These are phyloP conservation scores for Phytomonas francai DNA, from an alignment of 208 protist genomes.

Conservation along the genomic window DNA sequence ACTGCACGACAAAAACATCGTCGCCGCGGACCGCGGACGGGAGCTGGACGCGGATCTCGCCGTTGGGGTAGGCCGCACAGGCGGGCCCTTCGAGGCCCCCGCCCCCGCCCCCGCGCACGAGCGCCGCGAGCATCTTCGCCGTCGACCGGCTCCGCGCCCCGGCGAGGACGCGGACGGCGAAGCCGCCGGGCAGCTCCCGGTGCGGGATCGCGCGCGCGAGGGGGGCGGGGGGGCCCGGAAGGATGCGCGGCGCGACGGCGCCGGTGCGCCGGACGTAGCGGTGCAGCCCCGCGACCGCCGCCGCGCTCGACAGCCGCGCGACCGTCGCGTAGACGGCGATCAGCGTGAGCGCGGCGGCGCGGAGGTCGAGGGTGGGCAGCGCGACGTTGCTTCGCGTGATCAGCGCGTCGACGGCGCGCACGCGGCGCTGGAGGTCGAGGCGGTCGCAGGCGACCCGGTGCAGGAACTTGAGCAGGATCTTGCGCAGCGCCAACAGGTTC, in stretches of 20 bases:
- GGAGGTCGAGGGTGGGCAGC: slow-evolving; percentile 49
- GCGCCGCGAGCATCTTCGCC: slow-evolving; percentile 76
- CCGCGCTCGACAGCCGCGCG: slow-evolving; percentile 57
- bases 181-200: slow-evolving; percentile 50
- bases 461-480: slow-evolving; percentile 77
- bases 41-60: slow-evolving; percentile 79
- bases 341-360: slow-evolving; percentile 42
- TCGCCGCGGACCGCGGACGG: slow-evolving; percentile 86
- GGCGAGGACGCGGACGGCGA: slow-evolving; percentile 64
- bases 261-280: slow-evolving; percentile 41
- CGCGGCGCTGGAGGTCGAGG: slow-evolving; percentile 48
- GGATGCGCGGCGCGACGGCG: slow-evolving; percentile 47
- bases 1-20: slow-evolving; percentile 95
- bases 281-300: slow-evolving; percentile 29
- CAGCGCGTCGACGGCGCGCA: slow-evolving; percentile 35
- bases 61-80: slow-evolving; percentile 73
- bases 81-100: slow-evolving; percentile 30
- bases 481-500: slow-evolving; percentile 67
- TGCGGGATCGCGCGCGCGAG: slow-evolving; percentile 53
- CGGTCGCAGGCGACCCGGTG: slow-evolving; percentile 69
- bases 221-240: slow-evolving; percentile 68
- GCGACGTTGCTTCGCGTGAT: slow-evolving; percentile 42
- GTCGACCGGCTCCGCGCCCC: slow-evolving; percentile 46
- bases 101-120: slow-evolving; percentile 74
- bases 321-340: slow-evolving; percentile 77